Evolutionary conservation across 768 basidiomycete species (phyloP).

Genomic region (Mycena leptocephala): DNA sequence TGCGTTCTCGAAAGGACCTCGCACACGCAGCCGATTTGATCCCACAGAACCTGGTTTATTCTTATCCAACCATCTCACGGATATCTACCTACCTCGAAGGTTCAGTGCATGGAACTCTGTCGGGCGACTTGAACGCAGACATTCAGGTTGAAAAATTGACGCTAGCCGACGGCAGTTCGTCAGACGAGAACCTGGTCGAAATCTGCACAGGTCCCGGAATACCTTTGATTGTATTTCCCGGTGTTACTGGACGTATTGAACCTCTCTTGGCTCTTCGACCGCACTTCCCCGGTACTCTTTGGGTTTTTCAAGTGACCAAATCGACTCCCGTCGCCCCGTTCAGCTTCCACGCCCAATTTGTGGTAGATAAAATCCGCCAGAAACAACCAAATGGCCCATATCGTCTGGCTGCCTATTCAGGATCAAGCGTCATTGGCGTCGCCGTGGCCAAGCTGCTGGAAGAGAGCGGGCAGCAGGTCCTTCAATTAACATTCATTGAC

Average conservation of each 20-base stretch:
- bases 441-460: slow-evolving; percentile 8
- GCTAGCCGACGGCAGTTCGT: not conserved
- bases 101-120: not conserved
- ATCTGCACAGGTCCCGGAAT: not conserved
- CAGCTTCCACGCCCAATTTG: not conserved
- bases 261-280: not conserved
- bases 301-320: slow-evolving; percentile 4
- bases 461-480: not conserved
- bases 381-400: slow-evolving; percentile 11
- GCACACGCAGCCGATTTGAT: not conserved
- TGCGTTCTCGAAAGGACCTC: not conserved
- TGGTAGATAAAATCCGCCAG: not conserved
- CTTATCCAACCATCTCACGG: slow-evolving; percentile 1
- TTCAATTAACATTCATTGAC: slow-evolving; percentile 10
- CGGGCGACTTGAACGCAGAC: no score
- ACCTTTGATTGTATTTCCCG: slow-evolving; percentile 16
- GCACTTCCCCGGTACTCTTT: not conserved
- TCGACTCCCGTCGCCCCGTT: not conserved
- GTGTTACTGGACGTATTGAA: not conserved
- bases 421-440: not conserved
- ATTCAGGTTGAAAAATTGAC: not conserved
- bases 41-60: slow-evolving; percentile 17
- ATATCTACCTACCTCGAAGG: slow-evolving; percentile 22
- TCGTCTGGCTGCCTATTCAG: slow-evolving; percentile 2
- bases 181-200: not conserved